These are phyloP conservation scores for Neofusicoccum sp. DNA, from an alignment of 2,329 filamentous ascomycete genomes.

Conservation along the genomic window DNA sequence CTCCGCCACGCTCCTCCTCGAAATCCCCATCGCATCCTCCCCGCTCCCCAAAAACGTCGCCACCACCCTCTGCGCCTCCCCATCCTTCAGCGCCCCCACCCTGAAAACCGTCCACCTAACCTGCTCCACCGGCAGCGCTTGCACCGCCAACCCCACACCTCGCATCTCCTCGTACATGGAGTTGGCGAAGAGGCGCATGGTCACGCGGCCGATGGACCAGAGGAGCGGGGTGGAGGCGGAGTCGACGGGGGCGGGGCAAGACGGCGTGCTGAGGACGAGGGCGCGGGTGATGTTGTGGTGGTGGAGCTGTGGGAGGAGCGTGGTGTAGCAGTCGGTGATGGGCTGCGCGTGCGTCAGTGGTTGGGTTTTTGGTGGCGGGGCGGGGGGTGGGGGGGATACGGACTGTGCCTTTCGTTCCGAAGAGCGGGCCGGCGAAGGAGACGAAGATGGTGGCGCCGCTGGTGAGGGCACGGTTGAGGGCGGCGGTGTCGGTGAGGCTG, in stretches of 20 bases:
- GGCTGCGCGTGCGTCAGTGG: neutral
- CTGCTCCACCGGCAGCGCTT: neutral
- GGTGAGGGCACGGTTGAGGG: neutral
- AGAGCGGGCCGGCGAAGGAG: neutral
- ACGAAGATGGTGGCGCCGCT: neutral
- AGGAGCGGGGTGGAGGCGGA: neutral
- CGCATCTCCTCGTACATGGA: neutral
- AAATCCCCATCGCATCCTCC: neutral
- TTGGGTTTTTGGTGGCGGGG: neutral
- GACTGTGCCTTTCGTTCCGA: neutral
- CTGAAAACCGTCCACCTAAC: neutral
- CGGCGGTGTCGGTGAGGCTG: neutral
- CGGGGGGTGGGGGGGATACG: neutral
- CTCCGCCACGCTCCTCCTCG: slow-evolving; percentile 17
- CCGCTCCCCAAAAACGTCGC: neutral
- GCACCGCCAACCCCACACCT: neutral
- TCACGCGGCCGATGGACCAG: neutral
- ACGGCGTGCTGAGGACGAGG: neutral
- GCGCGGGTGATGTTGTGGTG: neutral
- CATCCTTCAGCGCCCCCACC: neutral
- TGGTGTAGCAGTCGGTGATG: neutral
- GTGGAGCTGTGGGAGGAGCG: neutral
- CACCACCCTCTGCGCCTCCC: neutral
- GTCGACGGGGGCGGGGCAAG: neutral
- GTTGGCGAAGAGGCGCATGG: neutral